phyloP scores from a whole-genome alignment of 495 filamentous ascomycete genomes.

The Daldinia concentrica region DNA sequence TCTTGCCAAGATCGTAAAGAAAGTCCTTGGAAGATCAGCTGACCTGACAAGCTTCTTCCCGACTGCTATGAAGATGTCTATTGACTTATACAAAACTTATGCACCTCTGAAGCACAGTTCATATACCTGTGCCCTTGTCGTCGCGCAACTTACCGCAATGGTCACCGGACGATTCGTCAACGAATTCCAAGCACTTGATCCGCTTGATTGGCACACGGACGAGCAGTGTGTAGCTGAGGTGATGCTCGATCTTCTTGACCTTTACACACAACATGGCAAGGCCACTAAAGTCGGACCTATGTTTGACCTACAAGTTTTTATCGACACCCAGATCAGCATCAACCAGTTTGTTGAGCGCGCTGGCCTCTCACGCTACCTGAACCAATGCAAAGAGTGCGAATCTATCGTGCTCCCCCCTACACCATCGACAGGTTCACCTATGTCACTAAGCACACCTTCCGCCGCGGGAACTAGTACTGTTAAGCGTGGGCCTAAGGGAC shows the following conservation, averaged over 20 bases:
- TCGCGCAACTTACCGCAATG: constrained; percentile 80
- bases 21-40: constrained; percentile 50
- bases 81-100: constrained; percentile 92
- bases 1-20: constrained; percentile 75
- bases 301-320: constrained; percentile 77
- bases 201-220: constrained; percentile 64
- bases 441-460: constrained; percentile 52
- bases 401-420: constrained; percentile 49
- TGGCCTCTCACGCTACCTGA: constrained; percentile 49
- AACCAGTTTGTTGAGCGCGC: constrained; percentile 73
- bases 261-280: constrained; percentile 80
- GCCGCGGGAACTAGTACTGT: constrained; percentile 48
- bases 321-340: constrained; percentile 83
- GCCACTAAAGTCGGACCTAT: constrained; percentile 75
- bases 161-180: constrained; percentile 63
- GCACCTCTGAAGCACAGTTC: constrained; percentile 88
- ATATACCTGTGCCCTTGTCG: constrained; percentile 79
- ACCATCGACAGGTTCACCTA: constrained; percentile 47
- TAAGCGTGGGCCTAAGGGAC: constrained; percentile 61
- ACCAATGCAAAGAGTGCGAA: constrained; percentile 56
- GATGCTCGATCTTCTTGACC: constrained; percentile 84
- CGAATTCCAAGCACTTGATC: constrained; percentile 47
- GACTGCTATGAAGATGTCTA: constrained; percentile 79
- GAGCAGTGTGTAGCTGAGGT: constrained; percentile 83
- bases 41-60: constrained; percentile 61